Percentiles rank a stretch among this genome's conserved stretches.
Conservation (phyloP, 495 filamentous ascomycete genomes). For the Hypoxylon lenormandii region DNA sequence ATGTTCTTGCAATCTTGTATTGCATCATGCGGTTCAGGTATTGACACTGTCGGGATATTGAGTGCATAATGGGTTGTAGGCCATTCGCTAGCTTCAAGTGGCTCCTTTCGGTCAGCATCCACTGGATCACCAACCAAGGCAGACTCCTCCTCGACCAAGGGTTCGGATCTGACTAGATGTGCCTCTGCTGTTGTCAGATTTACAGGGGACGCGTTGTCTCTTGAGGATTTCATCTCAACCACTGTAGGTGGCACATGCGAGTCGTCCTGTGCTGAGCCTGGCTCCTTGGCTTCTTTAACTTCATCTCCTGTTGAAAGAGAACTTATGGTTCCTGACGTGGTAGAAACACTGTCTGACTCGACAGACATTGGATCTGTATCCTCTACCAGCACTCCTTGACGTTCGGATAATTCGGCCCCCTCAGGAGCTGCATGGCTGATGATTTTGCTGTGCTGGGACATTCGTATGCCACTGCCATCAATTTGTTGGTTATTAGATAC, state of each 20-base stretch:
- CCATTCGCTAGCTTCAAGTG: neutral
- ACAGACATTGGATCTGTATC: neutral
- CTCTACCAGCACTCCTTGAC: neutral
- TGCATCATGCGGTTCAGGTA: neutral
- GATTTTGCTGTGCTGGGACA: conserved; percentile 1
- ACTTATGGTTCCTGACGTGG: neutral
- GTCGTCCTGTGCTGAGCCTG: neutral
- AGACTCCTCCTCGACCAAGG: conserved; percentile 25
- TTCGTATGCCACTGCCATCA: neutral
- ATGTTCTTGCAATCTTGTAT: neutral
- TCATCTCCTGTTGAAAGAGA: neutral
- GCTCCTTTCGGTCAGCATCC: conserved; percentile 13
- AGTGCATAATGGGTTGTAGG: conserved; percentile 4
- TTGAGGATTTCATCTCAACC: neutral
- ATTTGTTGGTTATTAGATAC: neutral
- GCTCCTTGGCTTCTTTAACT: neutral
- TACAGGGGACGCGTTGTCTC: neutral
- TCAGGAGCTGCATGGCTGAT: neutral
- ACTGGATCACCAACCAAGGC: conserved; percentile 36
- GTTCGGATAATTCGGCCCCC: neutral
- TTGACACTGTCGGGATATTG: neutral
- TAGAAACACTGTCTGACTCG: neutral
- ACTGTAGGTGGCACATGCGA: neutral
- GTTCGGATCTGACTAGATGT: neutral
- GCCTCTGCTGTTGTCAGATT: neutral